Evolutionary conservation across 805 yeast species (phyloP).

Genomic region (Cyberlindnera xylosilytica): DNA sequence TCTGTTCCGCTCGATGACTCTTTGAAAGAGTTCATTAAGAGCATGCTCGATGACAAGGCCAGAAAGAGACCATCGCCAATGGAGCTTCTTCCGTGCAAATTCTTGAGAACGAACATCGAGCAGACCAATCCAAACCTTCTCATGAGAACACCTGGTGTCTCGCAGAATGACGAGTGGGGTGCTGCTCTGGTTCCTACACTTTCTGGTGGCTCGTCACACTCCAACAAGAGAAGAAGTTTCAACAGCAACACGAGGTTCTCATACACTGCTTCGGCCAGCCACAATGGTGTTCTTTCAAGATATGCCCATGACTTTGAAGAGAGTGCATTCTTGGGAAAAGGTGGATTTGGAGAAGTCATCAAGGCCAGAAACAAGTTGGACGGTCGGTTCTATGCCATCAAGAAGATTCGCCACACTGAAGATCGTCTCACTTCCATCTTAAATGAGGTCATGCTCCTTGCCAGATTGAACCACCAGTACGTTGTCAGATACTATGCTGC

Average conservation of each 20-base stretch:
- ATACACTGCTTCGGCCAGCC: conserved; percentile 22
- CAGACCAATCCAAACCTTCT: conserved; percentile 28
- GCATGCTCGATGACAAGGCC: conserved; percentile 61
- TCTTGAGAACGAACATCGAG: conserved; percentile 70
- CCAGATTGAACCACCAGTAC: conserved; percentile 90
- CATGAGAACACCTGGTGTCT: conserved; percentile 12
- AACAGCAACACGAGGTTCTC: conserved; percentile 37
- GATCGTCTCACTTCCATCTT: conserved; percentile 76
- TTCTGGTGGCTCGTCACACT: conserved; percentile 27
- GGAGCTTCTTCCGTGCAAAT: conserved; percentile 80
- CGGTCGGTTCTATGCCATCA: conserved; percentile 92
- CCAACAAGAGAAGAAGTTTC: conserved; percentile 36
- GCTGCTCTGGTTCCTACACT: conserved; percentile 22
- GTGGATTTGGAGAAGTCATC: conserved; percentile 98
- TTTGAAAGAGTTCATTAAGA: conserved; percentile 61
- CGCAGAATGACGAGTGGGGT: conserved; percentile 17
- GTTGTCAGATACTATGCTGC: conserved; percentile 96
- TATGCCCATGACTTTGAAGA: conserved; percentile 95
- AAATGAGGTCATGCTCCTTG: conserved; percentile 88
- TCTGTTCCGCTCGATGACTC: conserved; percentile 47
- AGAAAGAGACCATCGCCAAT: conserved; percentile 78
- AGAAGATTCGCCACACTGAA: conserved; percentile 81
- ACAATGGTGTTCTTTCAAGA: conserved; percentile 47
- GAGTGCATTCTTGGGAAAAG: conserved; percentile 84
- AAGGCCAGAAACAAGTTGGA: conserved; percentile 91